Base-by-base conservation (phyloP, 495 filamentous ascomycete species). In the Podospora pseudocomata region DNA sequence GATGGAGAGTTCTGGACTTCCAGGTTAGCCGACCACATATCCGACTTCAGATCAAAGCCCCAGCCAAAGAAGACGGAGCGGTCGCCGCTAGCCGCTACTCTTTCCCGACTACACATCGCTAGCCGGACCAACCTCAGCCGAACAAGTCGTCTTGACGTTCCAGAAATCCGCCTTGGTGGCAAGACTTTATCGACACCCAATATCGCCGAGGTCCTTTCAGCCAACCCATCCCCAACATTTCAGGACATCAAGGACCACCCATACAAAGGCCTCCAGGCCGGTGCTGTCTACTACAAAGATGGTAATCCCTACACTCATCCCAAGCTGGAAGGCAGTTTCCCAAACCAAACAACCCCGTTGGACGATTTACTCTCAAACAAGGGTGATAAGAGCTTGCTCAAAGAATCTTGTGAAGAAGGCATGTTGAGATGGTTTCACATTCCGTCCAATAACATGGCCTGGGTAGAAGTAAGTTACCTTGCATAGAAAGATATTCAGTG, bases 1-100 rank as follows among this genome's bases (percentile, higher is more conserved):
- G 68, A 69, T 16, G 68, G 68, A n/a, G 68, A 66, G 53, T 69
- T 69, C 68, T 69, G 68, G 68, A 69, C 68, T 0, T 49, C 32
- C 59, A 62, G 49, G 4, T 58, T 69, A 5, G 68, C 68, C 63
- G 68, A 69, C 60, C 68, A 69, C 64, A 53, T 69, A 58, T 39
- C 68, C 16, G 68, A 69, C 60, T 60, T 69, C 64, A 57, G 68
- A 18, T 66, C 68, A 23, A 69, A 66, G 9, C 68, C 68, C 27
- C 68, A 69, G 23, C 68, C 68, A 18, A 62, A 54, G 19, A 69
- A 63, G 53, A 15, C 19, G 44, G 63, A 69, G 6, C 39, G 68
- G 16, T 66, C 64, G 18, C 39, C 39, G 15, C 49, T 69, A 26
- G 68, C 68, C 64, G 44, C 60, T 9, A 69, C 68, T 4, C 49